Base-by-base conservation (phyloP, 208 protist genomes). In the Kentomonas sorsogonicus region DNA sequence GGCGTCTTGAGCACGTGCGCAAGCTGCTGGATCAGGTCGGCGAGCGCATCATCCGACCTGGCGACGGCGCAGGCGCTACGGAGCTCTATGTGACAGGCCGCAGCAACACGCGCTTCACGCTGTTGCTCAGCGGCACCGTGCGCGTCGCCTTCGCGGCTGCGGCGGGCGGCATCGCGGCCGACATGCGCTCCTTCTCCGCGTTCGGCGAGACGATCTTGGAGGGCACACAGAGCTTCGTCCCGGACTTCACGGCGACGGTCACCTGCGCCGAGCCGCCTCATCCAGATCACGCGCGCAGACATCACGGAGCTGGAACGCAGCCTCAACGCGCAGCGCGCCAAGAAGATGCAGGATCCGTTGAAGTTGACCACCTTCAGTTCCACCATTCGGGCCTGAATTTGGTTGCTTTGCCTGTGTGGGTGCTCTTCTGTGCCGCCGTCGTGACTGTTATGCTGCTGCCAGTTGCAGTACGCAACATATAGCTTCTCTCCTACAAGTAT, bases 161-260 rank as follows among this genome's bases (percentile, higher is more conserved):
- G 3, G 22, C 26, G 7, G 81, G 77, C 11, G 54, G 40, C 23
- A 56, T 91, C 29, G 36, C 46, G 33, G 74, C 76, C 15, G 78
- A 87, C 66, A 54, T 85, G 41, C 68, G 73, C n/a, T 83, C 81
- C 46, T 92, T 92, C 54, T 73, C 73, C 0, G 33, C 63, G 0
- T 60, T 92, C 27, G 81, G 76, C 4, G 85, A 87, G 51, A 66
- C 74, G 16, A 69, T 72, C 9, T 53, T 92, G 10, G 22, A 73
- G 2, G 45, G 47, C 1, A 55, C 57, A 13, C 11, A 67, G 0
- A 41, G 53, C 3, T 89, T 89, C 53, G 18, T 75, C 11, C 86
- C 86, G 10, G 77, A 80, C 54, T 93, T 81, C 69, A 88, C 86
- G 6, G 86, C 82, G 4, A 36, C 76, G 11, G 60, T 89, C 7